phyloP scores from a whole-genome alignment of 179 eudicot genomes.

The Beta corolliflora region DNA sequence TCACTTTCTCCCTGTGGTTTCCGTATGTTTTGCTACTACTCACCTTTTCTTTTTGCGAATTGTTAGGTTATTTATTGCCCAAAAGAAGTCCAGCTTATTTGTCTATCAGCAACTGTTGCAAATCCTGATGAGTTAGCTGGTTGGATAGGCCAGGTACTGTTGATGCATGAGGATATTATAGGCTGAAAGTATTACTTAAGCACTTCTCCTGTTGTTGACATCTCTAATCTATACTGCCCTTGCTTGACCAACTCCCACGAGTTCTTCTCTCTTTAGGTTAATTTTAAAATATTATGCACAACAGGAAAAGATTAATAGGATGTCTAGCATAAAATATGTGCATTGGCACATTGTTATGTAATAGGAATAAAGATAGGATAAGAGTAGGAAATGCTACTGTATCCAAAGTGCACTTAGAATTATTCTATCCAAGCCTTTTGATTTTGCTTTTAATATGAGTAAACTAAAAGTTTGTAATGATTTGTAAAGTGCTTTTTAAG shows the following conservation, averaged over 20 bases:
- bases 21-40: conserved; percentile 6
- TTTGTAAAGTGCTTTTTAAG: no score
- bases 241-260: not conserved
- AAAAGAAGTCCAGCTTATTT: conserved; percentile 96
- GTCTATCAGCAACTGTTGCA: conserved; percentile 97
- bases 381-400: no score
- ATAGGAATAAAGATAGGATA: no score
- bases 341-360: no score
- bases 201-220: conserved; percentile 7
- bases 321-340: no score
- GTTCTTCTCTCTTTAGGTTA: not conserved
- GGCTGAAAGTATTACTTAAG: not conserved
- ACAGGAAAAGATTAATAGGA: not conserved
- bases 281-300: not conserved
- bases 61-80: conserved; percentile 93
- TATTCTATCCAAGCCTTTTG: not conserved
- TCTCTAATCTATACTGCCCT: not conserved
- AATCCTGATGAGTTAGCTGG: conserved; percentile 99
- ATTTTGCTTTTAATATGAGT: not conserved
- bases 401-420: no score
- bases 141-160: conserved; percentile 87
- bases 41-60: conserved; percentile 11
- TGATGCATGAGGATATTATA: not conserved
- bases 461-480: not conserved
- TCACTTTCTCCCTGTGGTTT: conserved; percentile 17